These are phyloP conservation scores for Pythium volutum DNA, from an alignment of 352 stramenopile genomes.

Conservation along the genomic window DNA sequence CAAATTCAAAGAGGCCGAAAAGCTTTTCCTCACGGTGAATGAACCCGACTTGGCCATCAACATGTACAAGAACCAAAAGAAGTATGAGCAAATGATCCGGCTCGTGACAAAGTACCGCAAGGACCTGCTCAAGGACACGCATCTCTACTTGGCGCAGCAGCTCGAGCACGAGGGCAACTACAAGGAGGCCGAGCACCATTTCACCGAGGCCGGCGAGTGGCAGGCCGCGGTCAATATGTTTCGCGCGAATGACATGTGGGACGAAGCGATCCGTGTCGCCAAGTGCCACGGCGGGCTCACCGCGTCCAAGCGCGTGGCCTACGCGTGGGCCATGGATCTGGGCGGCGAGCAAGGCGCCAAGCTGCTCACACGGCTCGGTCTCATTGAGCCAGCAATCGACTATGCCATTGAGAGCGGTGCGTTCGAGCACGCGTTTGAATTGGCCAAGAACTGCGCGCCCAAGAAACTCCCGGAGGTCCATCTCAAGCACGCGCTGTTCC, in stretches of 20 bases:
- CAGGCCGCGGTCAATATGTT: slow-evolving; percentile 95
- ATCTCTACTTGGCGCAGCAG: slow-evolving; percentile 91
- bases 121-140: slow-evolving; percentile 92
- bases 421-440: slow-evolving; percentile 93
- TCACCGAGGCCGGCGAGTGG: slow-evolving; percentile 89
- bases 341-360: slow-evolving; percentile 89
- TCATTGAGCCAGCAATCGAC: slow-evolving; percentile 93
- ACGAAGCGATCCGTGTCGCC: slow-evolving; percentile 93
- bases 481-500: slow-evolving; percentile 90
- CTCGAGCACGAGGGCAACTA: slow-evolving; percentile 92
- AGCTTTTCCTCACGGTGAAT: slow-evolving; percentile 92
- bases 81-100: slow-evolving; percentile 95
- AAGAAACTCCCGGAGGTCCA: slow-evolving; percentile 92
- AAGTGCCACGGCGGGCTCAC: slow-evolving; percentile 92
- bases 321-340: slow-evolving; percentile 91
- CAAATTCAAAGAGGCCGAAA: slow-evolving; percentile 93
- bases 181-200: slow-evolving; percentile 93
- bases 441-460: slow-evolving; percentile 77
- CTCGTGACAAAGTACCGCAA: slow-evolving; percentile 92
- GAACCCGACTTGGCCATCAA: slow-evolving; percentile 93
- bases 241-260: slow-evolving; percentile 92
- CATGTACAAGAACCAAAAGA: slow-evolving; percentile 96
- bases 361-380: slow-evolving; percentile 86
- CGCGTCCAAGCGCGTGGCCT: slow-evolving; percentile 91
- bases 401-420: slow-evolving; percentile 90